Evolutionary conservation across 176 grass and related monocot species (phyloP).

Genomic region (Cymbopogon citratus): DNA sequence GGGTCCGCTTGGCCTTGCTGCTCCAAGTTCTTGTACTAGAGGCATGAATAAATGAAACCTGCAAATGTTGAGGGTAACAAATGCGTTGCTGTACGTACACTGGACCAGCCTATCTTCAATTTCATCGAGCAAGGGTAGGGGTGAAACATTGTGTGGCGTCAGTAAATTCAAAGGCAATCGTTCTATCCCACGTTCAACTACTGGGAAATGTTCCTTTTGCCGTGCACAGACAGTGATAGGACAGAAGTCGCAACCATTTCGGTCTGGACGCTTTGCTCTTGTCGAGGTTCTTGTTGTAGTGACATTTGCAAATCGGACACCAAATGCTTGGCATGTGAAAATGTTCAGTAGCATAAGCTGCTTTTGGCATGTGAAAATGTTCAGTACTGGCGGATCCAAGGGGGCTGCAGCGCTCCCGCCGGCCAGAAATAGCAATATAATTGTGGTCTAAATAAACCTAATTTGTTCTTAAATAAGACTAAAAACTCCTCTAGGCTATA

Average conservation of each 20-base stretch:
- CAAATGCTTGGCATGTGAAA: neutral
- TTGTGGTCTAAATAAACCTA: too few species aligned
- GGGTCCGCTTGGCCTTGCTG: neutral
- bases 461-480: too few species aligned
- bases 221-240: neutral
- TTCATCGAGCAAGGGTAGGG: neutral
- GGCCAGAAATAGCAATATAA: too few species aligned
- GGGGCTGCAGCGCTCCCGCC: too few species aligned
- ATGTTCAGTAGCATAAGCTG: neutral
- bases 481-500: too few species aligned
- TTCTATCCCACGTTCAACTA: neutral
- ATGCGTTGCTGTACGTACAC: neutral
- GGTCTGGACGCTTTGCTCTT: slow-evolving; percentile 1
- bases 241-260: neutral
- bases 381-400: too few species aligned
- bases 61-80: slow-evolving; percentile 8
- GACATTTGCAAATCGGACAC: neutral
- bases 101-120: neutral
- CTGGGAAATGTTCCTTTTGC: neutral
- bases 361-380: too few species aligned
- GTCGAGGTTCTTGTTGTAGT: neutral
- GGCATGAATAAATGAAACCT: slow-evolving; percentile 22
- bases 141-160: neutral
- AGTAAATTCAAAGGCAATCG: neutral
- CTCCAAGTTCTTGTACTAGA: slow-evolving; percentile 6